phyloP scores from a whole-genome alignment of 805 yeast genomes.

The Starmerella lactis-condensi region DNA sequence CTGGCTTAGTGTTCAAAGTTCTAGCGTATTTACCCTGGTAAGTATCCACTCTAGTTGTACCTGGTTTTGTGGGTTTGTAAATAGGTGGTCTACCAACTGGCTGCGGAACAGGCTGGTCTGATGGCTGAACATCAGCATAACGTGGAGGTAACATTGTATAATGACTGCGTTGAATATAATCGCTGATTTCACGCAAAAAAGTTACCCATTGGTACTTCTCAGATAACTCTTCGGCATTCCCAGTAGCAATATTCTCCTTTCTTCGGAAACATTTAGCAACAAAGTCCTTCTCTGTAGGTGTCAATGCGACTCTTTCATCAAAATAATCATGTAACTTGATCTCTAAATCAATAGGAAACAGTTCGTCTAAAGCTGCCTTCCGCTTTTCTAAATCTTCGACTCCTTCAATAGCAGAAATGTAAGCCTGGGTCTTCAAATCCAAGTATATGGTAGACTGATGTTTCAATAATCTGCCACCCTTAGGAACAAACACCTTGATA shows the following conservation, averaged over 20 bases:
- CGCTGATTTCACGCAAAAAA: conserved; percentile 61
- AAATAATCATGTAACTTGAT: conserved; percentile 23
- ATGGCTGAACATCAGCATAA: not conserved
- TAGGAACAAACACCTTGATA: conserved; percentile 73
- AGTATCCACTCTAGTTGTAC: too few relatives aligned
- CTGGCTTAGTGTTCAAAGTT: too few relatives aligned
- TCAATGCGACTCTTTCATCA: conserved; percentile 24
- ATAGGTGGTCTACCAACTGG: not conserved
- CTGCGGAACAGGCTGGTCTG: not conserved
- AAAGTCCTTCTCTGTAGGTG: conserved; percentile 69
- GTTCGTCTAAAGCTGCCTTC: conserved; percentile 49
- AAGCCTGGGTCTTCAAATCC: conserved; percentile 90
- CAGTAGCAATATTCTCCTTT: conserved; percentile 37
- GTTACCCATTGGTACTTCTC: conserved; percentile 73
- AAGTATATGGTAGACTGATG: conserved; percentile 62
- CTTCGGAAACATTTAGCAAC: conserved; percentile 55
- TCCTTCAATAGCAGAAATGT: conserved; percentile 58
- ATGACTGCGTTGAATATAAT: conserved; percentile 47
- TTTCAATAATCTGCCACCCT: conserved; percentile 43
- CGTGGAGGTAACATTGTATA: conserved; percentile 13
- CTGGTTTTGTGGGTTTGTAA: too few relatives aligned
- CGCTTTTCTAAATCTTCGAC: conserved; percentile 33
- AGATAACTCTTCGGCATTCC: conserved; percentile 32
- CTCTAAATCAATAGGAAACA: conserved; percentile 47
- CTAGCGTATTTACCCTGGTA: too few relatives aligned